Conservation (phyloP, 108 stramenopile genomes). For the Discostella stelligeroides region DNA sequence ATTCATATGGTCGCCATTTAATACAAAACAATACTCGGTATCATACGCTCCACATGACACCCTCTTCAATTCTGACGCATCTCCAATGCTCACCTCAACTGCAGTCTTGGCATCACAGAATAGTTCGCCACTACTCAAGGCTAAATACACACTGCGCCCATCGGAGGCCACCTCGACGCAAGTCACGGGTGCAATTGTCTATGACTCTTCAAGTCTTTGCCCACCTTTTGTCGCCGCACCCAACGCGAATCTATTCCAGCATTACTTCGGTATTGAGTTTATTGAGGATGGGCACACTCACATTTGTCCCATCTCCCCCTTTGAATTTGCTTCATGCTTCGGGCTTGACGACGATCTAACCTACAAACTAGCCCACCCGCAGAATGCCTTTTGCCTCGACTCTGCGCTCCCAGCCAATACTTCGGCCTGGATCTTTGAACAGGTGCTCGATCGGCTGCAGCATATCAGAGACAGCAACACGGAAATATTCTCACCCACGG, state of each 20-base stretch:
- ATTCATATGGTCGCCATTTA: not conserved
- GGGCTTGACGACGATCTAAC: not conserved
- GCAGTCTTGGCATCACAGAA: not conserved
- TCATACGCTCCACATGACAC: not conserved
- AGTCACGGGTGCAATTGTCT: too few species aligned
- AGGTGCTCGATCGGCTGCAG: not conserved
- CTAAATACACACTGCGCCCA: not conserved
- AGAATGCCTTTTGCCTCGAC: not conserved
- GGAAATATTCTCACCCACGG: not conserved
- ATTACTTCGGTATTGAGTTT: slow-evolving; percentile 27
- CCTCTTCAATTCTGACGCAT: not conserved
- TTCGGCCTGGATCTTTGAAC: slow-evolving; percentile 1
- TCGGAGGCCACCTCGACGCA: not conserved
- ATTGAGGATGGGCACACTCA: not conserved
- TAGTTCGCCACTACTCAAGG: too few species aligned
- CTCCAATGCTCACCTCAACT: not conserved
- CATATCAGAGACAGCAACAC: not conserved
- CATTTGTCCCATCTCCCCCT: slow-evolving; percentile 7
- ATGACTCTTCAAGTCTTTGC: not conserved
- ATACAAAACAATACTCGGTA: not conserved
- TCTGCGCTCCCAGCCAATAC: not conserved
- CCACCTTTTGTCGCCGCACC: not conserved
- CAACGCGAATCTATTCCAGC: slow-evolving; percentile 5
- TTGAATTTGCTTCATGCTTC: slow-evolving; percentile 15
- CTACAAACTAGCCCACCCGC: not conserved